phyloP scores from a whole-genome alignment of 208 protist species.

The Trypanosoma cruzi region DNA sequence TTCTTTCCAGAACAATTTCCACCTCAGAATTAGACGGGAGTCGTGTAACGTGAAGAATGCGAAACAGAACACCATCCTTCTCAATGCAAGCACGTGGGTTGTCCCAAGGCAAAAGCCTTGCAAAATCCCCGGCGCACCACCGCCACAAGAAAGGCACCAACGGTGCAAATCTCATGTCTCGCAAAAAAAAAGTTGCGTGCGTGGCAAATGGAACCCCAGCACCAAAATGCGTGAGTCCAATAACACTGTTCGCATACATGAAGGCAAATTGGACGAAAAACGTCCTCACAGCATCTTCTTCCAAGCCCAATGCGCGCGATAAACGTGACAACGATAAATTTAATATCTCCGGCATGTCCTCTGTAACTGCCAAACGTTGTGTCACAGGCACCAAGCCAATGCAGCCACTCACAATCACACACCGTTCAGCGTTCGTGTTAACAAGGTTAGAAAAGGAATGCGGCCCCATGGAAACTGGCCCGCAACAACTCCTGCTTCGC shows the following conservation, averaged over 20 bases:
- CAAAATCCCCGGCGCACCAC: neutral
- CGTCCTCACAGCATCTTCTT: conserved; percentile 8
- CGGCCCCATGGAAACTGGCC: conserved; percentile 80
- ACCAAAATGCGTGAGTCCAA: conserved; percentile 40
- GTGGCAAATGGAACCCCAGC: conserved; percentile 17
- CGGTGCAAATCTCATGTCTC: conserved; percentile 23
- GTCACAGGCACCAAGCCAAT: conserved; percentile 47
- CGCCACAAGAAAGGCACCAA: conserved; percentile 45
- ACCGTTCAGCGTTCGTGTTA: conserved; percentile 6
- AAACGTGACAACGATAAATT: neutral
- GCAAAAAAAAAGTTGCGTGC: conserved; percentile 40
- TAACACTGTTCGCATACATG: conserved; percentile 54
- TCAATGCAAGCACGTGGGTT: neutral
- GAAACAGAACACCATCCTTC: conserved; percentile 6
- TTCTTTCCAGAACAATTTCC: conserved; percentile 22
- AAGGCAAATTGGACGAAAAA: conserved; percentile 61
- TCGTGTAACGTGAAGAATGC: conserved; percentile 17
- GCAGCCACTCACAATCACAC: conserved; percentile 36
- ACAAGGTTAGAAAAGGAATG: conserved; percentile 77
- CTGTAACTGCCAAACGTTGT: conserved; percentile 28
- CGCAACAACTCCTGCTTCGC: conserved; percentile 93
- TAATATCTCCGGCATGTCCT: conserved; percentile 29
- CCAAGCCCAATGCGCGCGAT: neutral
- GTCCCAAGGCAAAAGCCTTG: neutral
- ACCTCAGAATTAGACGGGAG: conserved; percentile 18